phyloP scores from a whole-genome alignment of 768 basidiomycete genomes.

The Brasilioporus rufonigricans region DNA sequence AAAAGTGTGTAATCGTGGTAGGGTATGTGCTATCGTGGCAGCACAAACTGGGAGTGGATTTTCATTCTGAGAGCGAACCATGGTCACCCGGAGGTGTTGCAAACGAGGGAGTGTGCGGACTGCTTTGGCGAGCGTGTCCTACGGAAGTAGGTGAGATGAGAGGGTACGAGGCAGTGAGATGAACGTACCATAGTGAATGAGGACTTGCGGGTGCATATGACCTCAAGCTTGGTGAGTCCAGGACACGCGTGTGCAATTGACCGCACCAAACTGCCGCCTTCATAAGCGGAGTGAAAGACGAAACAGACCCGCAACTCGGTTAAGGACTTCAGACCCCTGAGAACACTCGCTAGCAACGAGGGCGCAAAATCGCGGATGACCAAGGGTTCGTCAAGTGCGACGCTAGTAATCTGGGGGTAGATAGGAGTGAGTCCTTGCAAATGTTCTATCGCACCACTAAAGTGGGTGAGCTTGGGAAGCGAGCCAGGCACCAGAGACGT shows the following conservation, averaged over 20 bases:
- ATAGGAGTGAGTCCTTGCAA: constrained; percentile 56
- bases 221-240: constrained; percentile 56
- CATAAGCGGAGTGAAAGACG: constrained; percentile 69
- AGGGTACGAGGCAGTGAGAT: not conserved
- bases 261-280: constrained; percentile 66
- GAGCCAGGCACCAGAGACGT: constrained; percentile 44
- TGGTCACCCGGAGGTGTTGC: constrained; percentile 57
- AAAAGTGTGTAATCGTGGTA: constrained; percentile 66
- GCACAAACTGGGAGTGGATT: constrained; percentile 58
- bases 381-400: constrained; percentile 65
- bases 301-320: constrained; percentile 63
- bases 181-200: constrained; percentile 66
- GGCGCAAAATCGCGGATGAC: constrained; percentile 67
- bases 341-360: constrained; percentile 55
- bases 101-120: constrained; percentile 63
- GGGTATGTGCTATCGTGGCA: constrained; percentile 57
- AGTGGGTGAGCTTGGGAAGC: constrained; percentile 51
- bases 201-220: constrained; percentile 66
- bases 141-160: not conserved
- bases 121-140: constrained; percentile 52
- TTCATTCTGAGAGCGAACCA: constrained; percentile 68
- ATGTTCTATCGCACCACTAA: constrained; percentile 67
- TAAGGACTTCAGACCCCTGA: constrained; percentile 54
- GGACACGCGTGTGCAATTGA: constrained; percentile 68
- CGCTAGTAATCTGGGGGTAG: constrained; percentile 47